Evolutionary conservation across 495 filamentous ascomycete species (phyloP), one percentile per base, ranked within the genome.

Genomic region (Tricharina praecox): DNA sequence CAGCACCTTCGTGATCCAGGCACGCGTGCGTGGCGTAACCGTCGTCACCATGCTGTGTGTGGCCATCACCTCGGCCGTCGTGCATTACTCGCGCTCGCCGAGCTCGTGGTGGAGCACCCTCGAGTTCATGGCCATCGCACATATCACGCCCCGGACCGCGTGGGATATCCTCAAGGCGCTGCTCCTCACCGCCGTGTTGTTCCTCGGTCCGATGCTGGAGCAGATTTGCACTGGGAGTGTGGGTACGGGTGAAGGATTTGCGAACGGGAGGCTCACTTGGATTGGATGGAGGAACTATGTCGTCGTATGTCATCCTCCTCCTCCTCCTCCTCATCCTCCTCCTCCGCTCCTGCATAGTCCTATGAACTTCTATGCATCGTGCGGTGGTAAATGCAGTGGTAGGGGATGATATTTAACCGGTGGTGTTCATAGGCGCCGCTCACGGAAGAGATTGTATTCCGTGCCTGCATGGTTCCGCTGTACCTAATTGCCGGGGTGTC

Each of bases 401-500:
- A n/a, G n/a, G n/a, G n/a, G n/a, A n/a, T n/a, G n/a, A n/a, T n/a
- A n/a, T n/a, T n/a, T n/a, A n/a, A n/a, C n/a, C n/a, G 7, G 21
- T 30, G 20, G 4, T 4, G 20, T 9, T 34, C 40, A 5, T 59
- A 86, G 82, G 88, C 84, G 37, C 90, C 90, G 0, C 62, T 90
- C 28, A 94, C 82, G 8, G 90, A 97, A 68, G 90, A 97, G 63
- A 57, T 93, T 43, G 79, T 96, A 61, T 97, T 93, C 67, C 83
- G 90, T 61, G 81, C 82, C 2, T 73, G 80, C 38, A 73, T 90
- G 37, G 69, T 94, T 42, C 82, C 87, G 4, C 69, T 93, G 2
- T 78, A 93, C 59, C 64, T 94, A 3, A 64, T 88, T n/a, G 74
- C 85, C n/a, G 70, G 70, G 24, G 62, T 72, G 4, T 65, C 73